These are phyloP conservation scores for Conoideocrella luteorostrata DNA, from an alignment of 2,329 filamentous ascomycete species.

Conservation along the genomic window DNA sequence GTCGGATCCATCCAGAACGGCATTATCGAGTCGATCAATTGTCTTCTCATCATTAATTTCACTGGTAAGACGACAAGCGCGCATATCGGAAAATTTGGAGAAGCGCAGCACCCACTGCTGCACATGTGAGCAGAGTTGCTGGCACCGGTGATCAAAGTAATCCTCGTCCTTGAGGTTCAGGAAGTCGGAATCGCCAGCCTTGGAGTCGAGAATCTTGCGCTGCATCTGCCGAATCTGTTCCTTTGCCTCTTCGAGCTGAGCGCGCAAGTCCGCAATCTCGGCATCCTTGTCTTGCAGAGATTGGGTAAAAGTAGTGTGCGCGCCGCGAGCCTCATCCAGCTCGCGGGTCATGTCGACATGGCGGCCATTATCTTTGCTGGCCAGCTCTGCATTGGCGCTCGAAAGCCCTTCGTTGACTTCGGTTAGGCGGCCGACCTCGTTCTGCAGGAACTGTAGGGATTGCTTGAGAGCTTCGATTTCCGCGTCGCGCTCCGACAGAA, in stretches of 20 bases:
- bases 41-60: constrained; percentile 90
- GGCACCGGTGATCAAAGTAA: constrained; percentile 90
- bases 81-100: constrained; percentile 94
- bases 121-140: constrained; percentile 90
- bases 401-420: constrained; percentile 77
- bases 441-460: constrained; percentile 71
- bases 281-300: constrained; percentile 75
- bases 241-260: constrained; percentile 69
- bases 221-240: constrained; percentile 49
- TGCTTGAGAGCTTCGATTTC: constrained; percentile 79
- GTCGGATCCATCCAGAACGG: constrained; percentile 88
- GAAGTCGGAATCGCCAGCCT: constrained; percentile 62
- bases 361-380: constrained; percentile 67
- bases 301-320: constrained; percentile 56
- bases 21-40: constrained; percentile 88
- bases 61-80: constrained; percentile 72
- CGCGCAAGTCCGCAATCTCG: constrained; percentile 72
- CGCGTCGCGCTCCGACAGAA: constrained; percentile 73
- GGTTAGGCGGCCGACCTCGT: constrained; percentile 72
- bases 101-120: constrained; percentile 98
- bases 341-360: constrained; percentile 61
- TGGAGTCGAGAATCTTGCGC: constrained; percentile 49
- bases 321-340: constrained; percentile 59
- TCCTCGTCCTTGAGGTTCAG: constrained; percentile 80
- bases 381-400: constrained; percentile 70